A percentile compares a stretch with the other conserved stretches of the same genome.
phyloP scores from a whole-genome alignment of 129 eudicot genomes.

The Arctium lappa region DNA sequence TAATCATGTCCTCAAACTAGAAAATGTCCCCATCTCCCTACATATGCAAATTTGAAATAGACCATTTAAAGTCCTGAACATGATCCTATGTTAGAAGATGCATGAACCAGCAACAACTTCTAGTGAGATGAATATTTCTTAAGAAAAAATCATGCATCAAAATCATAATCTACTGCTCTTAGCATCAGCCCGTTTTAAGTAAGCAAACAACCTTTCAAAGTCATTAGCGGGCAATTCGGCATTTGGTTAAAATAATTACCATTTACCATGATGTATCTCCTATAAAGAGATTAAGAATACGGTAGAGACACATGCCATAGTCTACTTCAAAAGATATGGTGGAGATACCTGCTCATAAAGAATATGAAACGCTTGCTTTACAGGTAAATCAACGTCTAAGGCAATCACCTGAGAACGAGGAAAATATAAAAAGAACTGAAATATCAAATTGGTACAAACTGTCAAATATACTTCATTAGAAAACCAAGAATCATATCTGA shows the following conservation, averaged over 20 bases:
- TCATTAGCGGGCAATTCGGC: not conserved
- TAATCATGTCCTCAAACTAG: not conserved
- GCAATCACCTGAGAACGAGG: slow-evolving; percentile 67
- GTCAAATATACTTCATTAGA: not conserved
- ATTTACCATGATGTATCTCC: not conserved
- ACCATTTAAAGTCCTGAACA: not conserved
- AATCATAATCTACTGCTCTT: not conserved
- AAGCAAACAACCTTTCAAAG: not conserved
- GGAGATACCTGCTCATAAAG: slow-evolving; percentile 83
- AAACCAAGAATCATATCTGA: slow-evolving; percentile 20
- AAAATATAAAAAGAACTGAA: not conserved
- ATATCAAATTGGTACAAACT: not conserved
- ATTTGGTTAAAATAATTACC: not conserved
- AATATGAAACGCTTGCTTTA: slow-evolving; percentile 94
- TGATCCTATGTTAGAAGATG: not conserved
- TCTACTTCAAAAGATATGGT: slow-evolving; percentile 5
- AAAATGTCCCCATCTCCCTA: not conserved
- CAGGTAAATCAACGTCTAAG: slow-evolving; percentile 84
- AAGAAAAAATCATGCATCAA: no score
- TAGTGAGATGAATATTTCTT: not conserved
- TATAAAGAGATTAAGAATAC: not conserved
- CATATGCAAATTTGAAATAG: not conserved
- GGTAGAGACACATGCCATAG: not conserved
- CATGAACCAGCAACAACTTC: not conserved
- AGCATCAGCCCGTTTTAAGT: not conserved